Evolutionary conservation across 148 eudicot genomes (phyloP).

Genomic region (Heliamphora exappendiculata): DNA sequence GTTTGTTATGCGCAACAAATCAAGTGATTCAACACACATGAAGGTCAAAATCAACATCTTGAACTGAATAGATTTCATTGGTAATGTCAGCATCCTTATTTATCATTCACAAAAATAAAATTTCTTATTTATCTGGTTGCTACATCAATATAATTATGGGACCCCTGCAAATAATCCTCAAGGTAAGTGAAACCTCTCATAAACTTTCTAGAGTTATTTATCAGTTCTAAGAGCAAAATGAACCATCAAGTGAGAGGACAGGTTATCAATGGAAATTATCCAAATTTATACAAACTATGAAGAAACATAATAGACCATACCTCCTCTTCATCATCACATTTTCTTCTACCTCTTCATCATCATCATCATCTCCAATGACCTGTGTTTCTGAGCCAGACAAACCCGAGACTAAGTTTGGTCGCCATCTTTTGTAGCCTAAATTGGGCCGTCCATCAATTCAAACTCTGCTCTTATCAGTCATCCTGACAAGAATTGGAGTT

Average conservation of each 20-base stretch:
- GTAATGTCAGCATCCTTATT: conserved; percentile 56
- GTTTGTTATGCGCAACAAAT: no score
- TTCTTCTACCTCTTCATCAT: conserved; percentile 38
- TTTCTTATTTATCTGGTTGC: conserved; percentile 64
- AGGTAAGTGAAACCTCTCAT: conserved; percentile 2
- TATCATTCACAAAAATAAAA: conserved; percentile 64
- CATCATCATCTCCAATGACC: conserved; percentile 26
- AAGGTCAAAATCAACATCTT: conserved; percentile 73
- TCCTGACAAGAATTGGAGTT: conserved; percentile 36
- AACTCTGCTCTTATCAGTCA: conserved; percentile 68
- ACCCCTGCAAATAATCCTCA: conserved; percentile 34
- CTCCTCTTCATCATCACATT: conserved; percentile 46
- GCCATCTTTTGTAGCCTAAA: conserved; percentile 84
- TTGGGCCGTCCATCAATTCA: conserved; percentile 65
- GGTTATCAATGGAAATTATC: not conserved
- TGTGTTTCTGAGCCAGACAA: conserved; percentile 31
- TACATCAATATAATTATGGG: conserved; percentile 25
- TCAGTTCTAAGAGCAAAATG: no score
- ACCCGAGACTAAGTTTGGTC: conserved; percentile 48
- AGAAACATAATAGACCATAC: conserved; percentile 14
- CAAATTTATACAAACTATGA: not conserved
- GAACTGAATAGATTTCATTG: conserved; percentile 75
- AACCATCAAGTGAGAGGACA: no score
- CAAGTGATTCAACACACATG: conserved; percentile 70
- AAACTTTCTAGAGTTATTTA: no score